Evolutionary conservation across 31 red algal species (phyloP).

Genomic region (Bonnemaisonia californica): DNA sequence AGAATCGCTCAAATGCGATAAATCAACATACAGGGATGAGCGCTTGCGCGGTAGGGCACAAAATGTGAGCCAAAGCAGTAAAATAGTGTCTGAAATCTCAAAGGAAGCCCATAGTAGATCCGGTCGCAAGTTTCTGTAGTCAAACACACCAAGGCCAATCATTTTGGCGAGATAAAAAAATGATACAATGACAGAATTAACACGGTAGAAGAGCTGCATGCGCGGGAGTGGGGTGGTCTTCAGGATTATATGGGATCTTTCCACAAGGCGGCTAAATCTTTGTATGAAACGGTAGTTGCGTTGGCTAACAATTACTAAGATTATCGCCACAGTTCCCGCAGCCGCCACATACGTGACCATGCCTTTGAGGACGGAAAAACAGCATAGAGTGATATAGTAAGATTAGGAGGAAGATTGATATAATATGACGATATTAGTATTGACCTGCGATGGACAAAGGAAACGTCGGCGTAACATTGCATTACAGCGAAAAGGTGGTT

Average conservation of each 20-base stretch:
- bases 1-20: conserved; percentile 6
- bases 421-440: background rate
- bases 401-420: too few relatives aligned
- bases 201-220: conserved; percentile 1
- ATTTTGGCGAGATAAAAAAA: conserved; percentile 14
- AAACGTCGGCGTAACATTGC: background rate
- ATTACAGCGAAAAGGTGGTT: background rate
- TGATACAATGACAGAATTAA: background rate
- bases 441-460: background rate
- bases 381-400: too few relatives aligned
- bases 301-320: background rate
- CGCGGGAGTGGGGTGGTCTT: conserved; percentile 26
- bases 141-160: conserved; percentile 3
- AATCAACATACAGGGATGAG: conserved; percentile 14
- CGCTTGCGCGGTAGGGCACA: conserved; percentile 10
- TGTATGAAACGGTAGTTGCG: conserved; percentile 22
- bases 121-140: background rate
- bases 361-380: conserved; percentile 1
- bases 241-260: conserved; percentile 5
- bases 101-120: conserved; percentile 26
- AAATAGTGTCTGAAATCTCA: conserved; percentile 14
- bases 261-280: background rate
- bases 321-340: conserved; percentile 1
- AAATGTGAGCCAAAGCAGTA: conserved; percentile 15
- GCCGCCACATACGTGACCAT: conserved; percentile 17